Conservation (phyloP, 352 stramenopile species). For the Phytopythium cucurbitacearum region DNA sequence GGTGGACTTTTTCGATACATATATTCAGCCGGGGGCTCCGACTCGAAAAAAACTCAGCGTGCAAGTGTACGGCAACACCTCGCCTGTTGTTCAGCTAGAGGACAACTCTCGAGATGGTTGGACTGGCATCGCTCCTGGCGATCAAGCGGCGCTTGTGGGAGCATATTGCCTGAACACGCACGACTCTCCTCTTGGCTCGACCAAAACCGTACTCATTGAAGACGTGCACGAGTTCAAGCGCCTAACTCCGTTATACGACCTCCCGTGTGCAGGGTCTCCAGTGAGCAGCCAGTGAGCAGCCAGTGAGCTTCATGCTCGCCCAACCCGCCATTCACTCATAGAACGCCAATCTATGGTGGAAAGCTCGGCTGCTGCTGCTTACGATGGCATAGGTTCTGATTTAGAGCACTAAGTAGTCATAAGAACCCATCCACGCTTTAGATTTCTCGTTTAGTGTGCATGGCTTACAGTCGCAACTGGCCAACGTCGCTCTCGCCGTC, state of each 20-base stretch:
- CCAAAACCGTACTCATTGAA: slow-evolving; percentile 17
- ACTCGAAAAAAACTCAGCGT: slow-evolving; percentile 54
- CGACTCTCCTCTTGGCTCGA: neutral
- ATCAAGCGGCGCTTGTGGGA: slow-evolving; percentile 9
- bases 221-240: slow-evolving; percentile 24
- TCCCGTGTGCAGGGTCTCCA: neutral
- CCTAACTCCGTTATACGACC: slow-evolving; percentile 10
- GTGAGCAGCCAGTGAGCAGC: no score
- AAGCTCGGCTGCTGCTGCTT: no score
- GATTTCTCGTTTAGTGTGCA: no score
- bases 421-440: no score
- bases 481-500: no score
- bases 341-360: no score
- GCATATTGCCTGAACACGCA: slow-evolving; percentile 7
- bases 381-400: no score
- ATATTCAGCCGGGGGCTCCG: slow-evolving; percentile 21
- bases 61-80: slow-evolving; percentile 47
- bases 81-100: slow-evolving; percentile 13
- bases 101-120: slow-evolving; percentile 16
- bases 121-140: slow-evolving; percentile 9
- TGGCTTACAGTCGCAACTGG: no score
- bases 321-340: no score
- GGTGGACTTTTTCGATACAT: slow-evolving; percentile 64
- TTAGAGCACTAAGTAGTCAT: no score
- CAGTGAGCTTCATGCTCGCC: no score